Conservation (phyloP, 1,284 basidiomycete species). For the Austroboletus niveus region DNA sequence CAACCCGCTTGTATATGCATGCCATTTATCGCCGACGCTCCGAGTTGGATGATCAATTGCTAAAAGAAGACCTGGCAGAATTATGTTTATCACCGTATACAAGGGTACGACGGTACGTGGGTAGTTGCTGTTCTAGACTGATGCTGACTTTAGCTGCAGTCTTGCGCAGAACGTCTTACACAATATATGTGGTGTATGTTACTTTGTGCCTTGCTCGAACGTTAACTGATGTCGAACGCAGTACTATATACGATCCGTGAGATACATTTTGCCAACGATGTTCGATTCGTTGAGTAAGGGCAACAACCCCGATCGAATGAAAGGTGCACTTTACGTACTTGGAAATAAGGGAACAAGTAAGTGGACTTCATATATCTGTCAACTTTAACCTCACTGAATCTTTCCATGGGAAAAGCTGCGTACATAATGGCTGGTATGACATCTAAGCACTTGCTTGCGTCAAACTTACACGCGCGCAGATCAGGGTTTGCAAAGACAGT, state of each 20-base stretch:
- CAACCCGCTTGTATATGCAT: constrained; percentile 73
- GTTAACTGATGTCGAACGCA: constrained; percentile 29
- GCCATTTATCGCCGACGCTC: constrained; percentile 81
- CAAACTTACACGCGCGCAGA: constrained; percentile 43
- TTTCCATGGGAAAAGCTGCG: constrained; percentile 40
- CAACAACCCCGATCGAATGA: constrained; percentile 91
- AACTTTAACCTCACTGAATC: constrained; percentile 2
- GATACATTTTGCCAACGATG: constrained; percentile 61
- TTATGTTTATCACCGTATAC: constrained; percentile 86
- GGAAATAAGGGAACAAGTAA: constrained; percentile 73
- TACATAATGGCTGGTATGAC: constrained; percentile 61
- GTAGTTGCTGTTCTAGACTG: background rate
- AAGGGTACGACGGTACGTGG: constrained; percentile 64
- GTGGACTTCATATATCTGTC: constrained; percentile 9
- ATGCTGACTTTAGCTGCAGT: constrained; percentile 36
- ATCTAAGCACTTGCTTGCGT: constrained; percentile 1
- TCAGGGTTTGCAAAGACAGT: constrained; percentile 62
- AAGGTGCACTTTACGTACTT: constrained; percentile 89
- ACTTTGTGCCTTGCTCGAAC: background rate
- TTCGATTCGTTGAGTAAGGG: constrained; percentile 75
- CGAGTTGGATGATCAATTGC: constrained; percentile 75
- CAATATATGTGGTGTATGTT: constrained; percentile 61
- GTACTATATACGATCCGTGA: constrained; percentile 83
- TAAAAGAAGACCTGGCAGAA: constrained; percentile 73
- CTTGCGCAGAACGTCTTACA: constrained; percentile 74